These are phyloP conservation scores for Aspergillus melleus DNA, from an alignment of 2,329 filamentous ascomycete species.

Conservation along the genomic window DNA sequence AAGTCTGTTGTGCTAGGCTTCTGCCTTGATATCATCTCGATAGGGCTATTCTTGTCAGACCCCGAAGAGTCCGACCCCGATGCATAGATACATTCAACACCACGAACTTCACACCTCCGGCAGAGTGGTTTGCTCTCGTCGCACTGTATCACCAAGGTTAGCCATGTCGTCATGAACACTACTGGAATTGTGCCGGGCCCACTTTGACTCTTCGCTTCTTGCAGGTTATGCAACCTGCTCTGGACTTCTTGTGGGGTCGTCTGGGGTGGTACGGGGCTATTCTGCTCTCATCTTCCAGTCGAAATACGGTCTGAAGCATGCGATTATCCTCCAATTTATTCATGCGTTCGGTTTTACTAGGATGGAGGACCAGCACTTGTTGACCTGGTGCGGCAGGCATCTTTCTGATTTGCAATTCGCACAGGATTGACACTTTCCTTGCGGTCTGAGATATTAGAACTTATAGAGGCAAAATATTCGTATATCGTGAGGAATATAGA, in stretches of 20 bases:
- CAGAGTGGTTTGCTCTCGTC: constrained; percentile 32
- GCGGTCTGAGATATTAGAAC: neutral
- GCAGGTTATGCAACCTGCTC: constrained; percentile 28
- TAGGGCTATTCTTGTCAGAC: neutral
- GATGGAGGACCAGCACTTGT: neutral
- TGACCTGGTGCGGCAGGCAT: neutral
- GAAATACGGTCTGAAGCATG: constrained; percentile 15
- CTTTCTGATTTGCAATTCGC: neutral
- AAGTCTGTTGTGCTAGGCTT: constrained; percentile 8
- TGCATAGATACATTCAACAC: constrained; percentile 23
- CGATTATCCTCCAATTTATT: neutral
- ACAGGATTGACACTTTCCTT: neutral
- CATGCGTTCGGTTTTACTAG: neutral
- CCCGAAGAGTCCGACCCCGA: neutral
- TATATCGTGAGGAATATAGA: neutral
- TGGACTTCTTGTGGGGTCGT: constrained; percentile 28
- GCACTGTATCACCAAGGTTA: constrained; percentile 18
- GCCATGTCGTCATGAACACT: neutral
- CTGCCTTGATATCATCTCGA: neutral
- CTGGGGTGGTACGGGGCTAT: constrained; percentile 12
- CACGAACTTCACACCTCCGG: constrained; percentile 23
- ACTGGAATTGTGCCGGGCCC: neutral
- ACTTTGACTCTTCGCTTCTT: constrained; percentile 34
- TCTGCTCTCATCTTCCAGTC: neutral
- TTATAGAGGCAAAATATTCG: neutral